phyloP scores from a whole-genome alignment of 2,329 filamentous ascomycete genomes.

The Fusarium sp. region DNA sequence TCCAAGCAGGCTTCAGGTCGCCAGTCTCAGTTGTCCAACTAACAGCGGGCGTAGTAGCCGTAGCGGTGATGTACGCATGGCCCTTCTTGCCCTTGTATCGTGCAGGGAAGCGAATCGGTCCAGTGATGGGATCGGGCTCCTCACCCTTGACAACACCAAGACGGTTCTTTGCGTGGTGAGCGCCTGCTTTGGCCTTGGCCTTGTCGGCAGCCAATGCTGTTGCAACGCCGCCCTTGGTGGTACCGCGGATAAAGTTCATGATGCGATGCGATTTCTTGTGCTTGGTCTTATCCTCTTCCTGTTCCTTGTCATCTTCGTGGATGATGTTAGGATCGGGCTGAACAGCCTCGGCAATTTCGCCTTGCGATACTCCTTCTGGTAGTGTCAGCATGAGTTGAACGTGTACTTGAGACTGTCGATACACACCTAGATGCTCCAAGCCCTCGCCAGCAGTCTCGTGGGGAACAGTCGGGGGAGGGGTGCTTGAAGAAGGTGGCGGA shows the following conservation, averaged over 20 bases:
- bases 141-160: slow-evolving; percentile 75
- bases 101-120: slow-evolving; percentile 83
- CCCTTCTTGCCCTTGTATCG: slow-evolving; percentile 81
- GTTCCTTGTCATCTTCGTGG: slow-evolving; percentile 57
- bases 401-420: not conserved
- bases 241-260: slow-evolving; percentile 76
- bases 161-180: slow-evolving; percentile 76
- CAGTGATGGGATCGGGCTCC: slow-evolving; percentile 63
- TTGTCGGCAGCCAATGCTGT: slow-evolving; percentile 80
- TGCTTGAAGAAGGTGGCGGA: slow-evolving; percentile 62
- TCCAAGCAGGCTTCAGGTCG: slow-evolving; percentile 75
- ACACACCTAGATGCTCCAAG: slow-evolving; percentile 56
- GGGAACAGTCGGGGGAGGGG: slow-evolving; percentile 56
- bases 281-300: slow-evolving; percentile 64
- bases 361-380: slow-evolving; percentile 65
- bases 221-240: slow-evolving; percentile 80
- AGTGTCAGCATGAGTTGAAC: slow-evolving; percentile 36
- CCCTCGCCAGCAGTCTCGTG: slow-evolving; percentile 62
- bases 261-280: slow-evolving; percentile 63
- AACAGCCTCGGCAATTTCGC: slow-evolving; percentile 77
- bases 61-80: slow-evolving; percentile 77
- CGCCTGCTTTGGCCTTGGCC: slow-evolving; percentile 73
- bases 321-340: slow-evolving; percentile 58
- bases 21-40: slow-evolving; percentile 72
- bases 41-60: slow-evolving; percentile 77